A percentile compares a stretch with the other conserved stretches of the same genome.
Conservation (phyloP, 2,329 filamentous ascomycete genomes). For the Diplodia seriata region DNA sequence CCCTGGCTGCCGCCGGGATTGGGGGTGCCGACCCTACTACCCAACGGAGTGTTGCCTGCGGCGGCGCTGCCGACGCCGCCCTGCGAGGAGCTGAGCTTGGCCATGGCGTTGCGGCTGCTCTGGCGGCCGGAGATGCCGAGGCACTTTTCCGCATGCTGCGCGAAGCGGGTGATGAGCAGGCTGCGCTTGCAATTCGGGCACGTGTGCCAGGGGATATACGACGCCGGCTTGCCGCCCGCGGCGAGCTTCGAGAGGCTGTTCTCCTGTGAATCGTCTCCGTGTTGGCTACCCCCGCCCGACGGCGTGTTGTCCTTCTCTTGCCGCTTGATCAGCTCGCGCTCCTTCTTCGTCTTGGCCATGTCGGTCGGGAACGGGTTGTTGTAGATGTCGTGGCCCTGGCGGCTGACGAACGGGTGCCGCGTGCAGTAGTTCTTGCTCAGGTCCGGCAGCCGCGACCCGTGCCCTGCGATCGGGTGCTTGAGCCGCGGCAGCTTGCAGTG, state of each 20-base stretch:
- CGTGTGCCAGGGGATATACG: conserved; percentile 61
- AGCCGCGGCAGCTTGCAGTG: conserved; percentile 77
- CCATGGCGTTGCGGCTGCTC: conserved; percentile 58
- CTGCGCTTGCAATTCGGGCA: conserved; percentile 68
- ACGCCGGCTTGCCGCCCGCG: conserved; percentile 54
- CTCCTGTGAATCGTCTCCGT: conserved; percentile 43
- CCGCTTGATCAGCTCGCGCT: conserved; percentile 62
- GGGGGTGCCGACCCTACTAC: conserved; percentile 52
- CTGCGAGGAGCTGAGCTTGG: conserved; percentile 43
- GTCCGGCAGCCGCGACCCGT: conserved; percentile 70
- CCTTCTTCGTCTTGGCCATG: conserved; percentile 77
- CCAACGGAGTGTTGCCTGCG: conserved; percentile 51
- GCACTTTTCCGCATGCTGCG: conserved; percentile 67
- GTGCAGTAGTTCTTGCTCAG: conserved; percentile 73
- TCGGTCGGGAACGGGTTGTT: conserved; percentile 81
- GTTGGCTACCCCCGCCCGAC: conserved; percentile 41
- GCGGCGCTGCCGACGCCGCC: conserved; percentile 45
- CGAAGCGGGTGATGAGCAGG: conserved; percentile 66
- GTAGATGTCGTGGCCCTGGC: conserved; percentile 79
- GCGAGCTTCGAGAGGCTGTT: conserved; percentile 56
- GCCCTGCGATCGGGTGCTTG: conserved; percentile 74
- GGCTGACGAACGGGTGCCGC: conserved; percentile 77
- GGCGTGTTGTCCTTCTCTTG: conserved; percentile 55
- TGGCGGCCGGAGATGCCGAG: conserved; percentile 63
- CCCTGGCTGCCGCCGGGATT: conserved; percentile 44